Evolutionary conservation across 2,329 filamentous ascomycete species (phyloP), one percentile per base, ranked within the genome.

Genomic region (Kalaharituber pfeilii): DNA sequence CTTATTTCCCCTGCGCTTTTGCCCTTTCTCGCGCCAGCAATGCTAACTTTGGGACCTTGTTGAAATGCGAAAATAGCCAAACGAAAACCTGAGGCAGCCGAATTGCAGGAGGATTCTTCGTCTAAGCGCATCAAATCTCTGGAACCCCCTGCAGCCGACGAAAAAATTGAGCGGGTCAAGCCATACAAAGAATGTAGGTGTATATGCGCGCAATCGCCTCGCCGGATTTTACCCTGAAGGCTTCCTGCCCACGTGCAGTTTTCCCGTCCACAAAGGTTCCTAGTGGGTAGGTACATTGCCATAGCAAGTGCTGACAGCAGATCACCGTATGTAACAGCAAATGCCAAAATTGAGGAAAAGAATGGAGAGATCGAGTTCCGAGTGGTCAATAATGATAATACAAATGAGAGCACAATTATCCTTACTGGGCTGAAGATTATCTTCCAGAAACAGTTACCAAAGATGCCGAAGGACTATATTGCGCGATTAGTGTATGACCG

Each of bases 401-500:
- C 81, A 33, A 78, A 83, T 60, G 86, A 94, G 65, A 93, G 85
- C 66, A 81, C 88, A 61, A 93, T 96, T 65, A 93, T 98, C 63
- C 75, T 98, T 56, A 95, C 89, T 0, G 91, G 91, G 13, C 74
- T 98, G 53, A 98, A 96, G 67, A 94, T 88, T 66, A 93, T 98
- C 60, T 96, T 98, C 65, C 91, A 98, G 67, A 96, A 96, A 64
- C 91, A 98, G 66, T 75, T 98, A 5, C 91, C 91, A 0, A 96
- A 96, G 69, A 98, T 98, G 91, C 91, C 91, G 13, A 95, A 96
- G 69, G 91, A 96, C 66, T 98, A 98, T 68, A 96, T 98, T 63
- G 91, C 91, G 3, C 84, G 91, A 36, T 79, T 98, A 5, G 91
- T 98, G 56, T 98, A 98, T 70, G 91, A 98, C 69, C 82, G 91